Evolutionary conservation across 73 alveolate genomes (phyloP).

Genomic region (Paraurostyla sp.): DNA sequence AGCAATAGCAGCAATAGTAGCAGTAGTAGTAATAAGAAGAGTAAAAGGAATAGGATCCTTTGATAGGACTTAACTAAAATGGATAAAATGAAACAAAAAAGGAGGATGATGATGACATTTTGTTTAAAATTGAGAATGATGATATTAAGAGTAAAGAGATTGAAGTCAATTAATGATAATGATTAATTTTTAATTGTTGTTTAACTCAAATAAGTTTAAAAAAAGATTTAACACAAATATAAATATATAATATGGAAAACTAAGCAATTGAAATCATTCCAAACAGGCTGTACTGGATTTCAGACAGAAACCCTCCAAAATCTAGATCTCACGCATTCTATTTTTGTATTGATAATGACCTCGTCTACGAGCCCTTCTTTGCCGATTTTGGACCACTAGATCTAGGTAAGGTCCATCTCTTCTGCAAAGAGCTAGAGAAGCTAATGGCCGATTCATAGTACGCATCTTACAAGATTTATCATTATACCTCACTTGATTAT

Average conservation of each 20-base stretch:
- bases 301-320: conserved; percentile 88
- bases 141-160: neutral
- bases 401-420: conserved; percentile 88
- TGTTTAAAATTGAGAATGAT: neutral
- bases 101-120: neutral
- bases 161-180: neutral
- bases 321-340: conserved; percentile 85
- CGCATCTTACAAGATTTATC: conserved; percentile 84
- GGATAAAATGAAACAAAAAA: neutral
- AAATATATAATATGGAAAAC: conserved; percentile 53
- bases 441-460: conserved; percentile 65
- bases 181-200: too few relatives aligned
- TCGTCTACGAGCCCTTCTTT: conserved; percentile 94
- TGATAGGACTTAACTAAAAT: neutral
- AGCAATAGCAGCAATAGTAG: neutral
- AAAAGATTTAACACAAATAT: neutral
- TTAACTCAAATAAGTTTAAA: neutral
- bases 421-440: conserved; percentile 89
- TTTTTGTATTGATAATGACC: conserved; percentile 95
- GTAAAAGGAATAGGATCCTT: neutral
- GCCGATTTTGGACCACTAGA: conserved; percentile 97
- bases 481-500: conserved; percentile 87
- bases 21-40: neutral
- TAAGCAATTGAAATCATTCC: conserved; percentile 69
- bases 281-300: conserved; percentile 88